Conservation (phyloP, 139 green algal species). For the Coccomyxa sp. region DNA sequence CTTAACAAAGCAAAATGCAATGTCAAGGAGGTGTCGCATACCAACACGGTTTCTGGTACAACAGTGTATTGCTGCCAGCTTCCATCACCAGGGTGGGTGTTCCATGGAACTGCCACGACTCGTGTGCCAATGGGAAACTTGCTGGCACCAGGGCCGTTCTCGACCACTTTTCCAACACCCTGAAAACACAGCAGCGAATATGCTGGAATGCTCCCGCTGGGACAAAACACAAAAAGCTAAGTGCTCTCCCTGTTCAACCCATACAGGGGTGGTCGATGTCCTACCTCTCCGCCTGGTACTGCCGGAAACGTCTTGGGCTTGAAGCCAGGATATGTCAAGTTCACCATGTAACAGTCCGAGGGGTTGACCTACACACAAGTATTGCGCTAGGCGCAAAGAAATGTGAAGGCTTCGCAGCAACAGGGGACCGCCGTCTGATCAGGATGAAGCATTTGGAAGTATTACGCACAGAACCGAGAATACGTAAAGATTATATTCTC, state of each 20-base stretch:
- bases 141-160: conserved; percentile 18
- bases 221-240: too few species aligned
- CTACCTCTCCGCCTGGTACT: conserved; percentile 20
- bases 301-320: conserved; percentile 13
- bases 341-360: conserved; percentile 4
- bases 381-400: not conserved
- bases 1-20: not conserved
- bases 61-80: conserved; percentile 37
- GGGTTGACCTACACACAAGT: not conserved
- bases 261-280: too few species aligned
- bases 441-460: not conserved
- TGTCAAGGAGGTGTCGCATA: not conserved
- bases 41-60: conserved; percentile 6
- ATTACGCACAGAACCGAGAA: not conserved
- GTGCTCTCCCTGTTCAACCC: too few species aligned
- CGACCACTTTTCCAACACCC: conserved; percentile 30
- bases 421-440: conserved; percentile 20
- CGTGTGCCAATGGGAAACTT: conserved; percentile 26
- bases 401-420: not conserved
- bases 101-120: conserved; percentile 26
- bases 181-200: conserved; percentile 1
- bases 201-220: too few species aligned
- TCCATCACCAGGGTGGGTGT: conserved; percentile 20
- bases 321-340: conserved; percentile 41
- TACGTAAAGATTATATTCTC: not conserved